Base-by-base conservation (phyloP, 306 rosid genomes). In the Pachyrhizus erosus region DNA sequence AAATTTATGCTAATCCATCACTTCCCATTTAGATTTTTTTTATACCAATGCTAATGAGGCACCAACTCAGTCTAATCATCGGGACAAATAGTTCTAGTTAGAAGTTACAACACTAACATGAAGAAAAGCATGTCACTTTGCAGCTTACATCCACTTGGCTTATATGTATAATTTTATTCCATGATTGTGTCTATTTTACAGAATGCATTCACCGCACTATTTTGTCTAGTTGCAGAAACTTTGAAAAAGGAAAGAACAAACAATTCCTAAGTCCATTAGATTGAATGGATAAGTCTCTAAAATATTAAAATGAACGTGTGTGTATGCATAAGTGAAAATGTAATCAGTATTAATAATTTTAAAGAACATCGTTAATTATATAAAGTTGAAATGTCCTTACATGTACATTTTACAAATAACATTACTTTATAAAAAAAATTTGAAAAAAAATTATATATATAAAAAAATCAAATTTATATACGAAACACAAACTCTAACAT, bases 41-140 rank as follows among this genome's bases (percentile, higher is more conserved):
- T 20, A 52, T 14, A 13, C 15, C 3, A 40, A 29, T 57, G 45
- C 20, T 58, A 48, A 39, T 39, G 51, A 49, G 34, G 73, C 82
- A 76, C 48, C 70, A 51, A 51, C 45, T 11, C 70, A 23, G 58
- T 81, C 39, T 48, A 51, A 49, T 23, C 17, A 51, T 9, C 31
- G 21, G 18, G 33, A 74, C 69, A 64, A 73, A 60, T 10, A 62
- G 73, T 21, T 46, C 4, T 33, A 55, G 29, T 55, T 3, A 55
- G 2, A 21, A 61, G 55, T 17, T n/a, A 14, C 37, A 61, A 45
- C 37, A 46, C 26, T 21, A n/a, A 9, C 21, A 57, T 27, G 65
- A 51, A 65, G 17, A 66, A 49, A 78, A 37, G 55, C 54, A 29
- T 29, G 64, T 39, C 55, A 78, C 75, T 78, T 49, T 14, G 20